Base-by-base conservation (phyloP, 2,329 filamentous ascomycete species). In the Sporothrix sp. region DNA sequence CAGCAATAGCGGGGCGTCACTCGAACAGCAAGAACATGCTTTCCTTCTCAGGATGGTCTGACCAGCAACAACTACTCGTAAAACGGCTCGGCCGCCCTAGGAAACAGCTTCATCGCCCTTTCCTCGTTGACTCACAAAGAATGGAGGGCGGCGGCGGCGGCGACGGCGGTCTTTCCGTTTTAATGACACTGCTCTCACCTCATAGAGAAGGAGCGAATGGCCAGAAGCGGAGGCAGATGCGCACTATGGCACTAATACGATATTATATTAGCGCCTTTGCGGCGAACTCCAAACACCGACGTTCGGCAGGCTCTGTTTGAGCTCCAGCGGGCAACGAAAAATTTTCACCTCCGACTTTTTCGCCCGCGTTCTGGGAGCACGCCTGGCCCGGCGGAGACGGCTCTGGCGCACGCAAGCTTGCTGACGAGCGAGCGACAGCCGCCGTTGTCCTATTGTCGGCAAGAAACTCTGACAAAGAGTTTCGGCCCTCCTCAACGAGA, bases 231-330 rank as follows among this genome's bases (percentile, higher is more conserved):
- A 45, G 35, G 42, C 6, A 33, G 3, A 28, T 23, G 43, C n/a
- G 27, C 44, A 37, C 32, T 47, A 28, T 28, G 9, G 32, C 44
- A 47, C 44, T 47, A 38, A 47, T 37, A 38, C 32, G 20, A 44
- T n/a, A n/a, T n/a, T n/a, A n/a, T n/a, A 13, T 35, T 27, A 36
- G 43, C 43, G 44, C 33, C 21, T 37, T 6, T 13, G 14, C 6
- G 13, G 36, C 27, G n/a, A n/a, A n/a, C n/a, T 28, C 21, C 38
- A 42, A 21, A 50, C 47, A 50, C 47, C 37, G 38, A 43, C 38
- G 28, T 36, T 43, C 47, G 37, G 47, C 42, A 33, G 47, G 47
- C 37, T 48, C 28, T 49, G 47, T 28, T 28, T 45, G n/a, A 20
- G 28, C 30, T 14, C 21, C 30, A 32, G 37, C 47, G 18, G 30